Percentiles rank a stretch among this genome's conserved stretches.
Evolutionary conservation across 2,329 filamentous ascomycete species (phyloP).

Genomic region (Fusarium clavum): DNA sequence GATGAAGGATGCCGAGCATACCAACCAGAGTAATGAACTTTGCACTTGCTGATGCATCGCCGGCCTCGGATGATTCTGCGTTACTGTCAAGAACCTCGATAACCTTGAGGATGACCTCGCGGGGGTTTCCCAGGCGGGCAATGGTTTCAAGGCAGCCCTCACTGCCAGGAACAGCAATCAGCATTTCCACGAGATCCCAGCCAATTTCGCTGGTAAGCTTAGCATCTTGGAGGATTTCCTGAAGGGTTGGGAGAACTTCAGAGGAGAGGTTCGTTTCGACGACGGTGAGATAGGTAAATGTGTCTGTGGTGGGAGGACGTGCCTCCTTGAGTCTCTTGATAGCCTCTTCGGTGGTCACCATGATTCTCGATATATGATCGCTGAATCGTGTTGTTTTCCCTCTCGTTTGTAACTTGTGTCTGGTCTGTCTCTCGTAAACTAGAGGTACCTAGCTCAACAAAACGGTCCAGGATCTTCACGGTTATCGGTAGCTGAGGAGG

Average conservation of each 20-base stretch:
- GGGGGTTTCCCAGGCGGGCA: slow-evolving; percentile 80
- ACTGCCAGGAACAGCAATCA: slow-evolving; percentile 75
- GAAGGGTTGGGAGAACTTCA: slow-evolving; percentile 73
- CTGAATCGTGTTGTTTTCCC: background rate
- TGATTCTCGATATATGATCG: slow-evolving; percentile 27
- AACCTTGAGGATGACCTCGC: slow-evolving; percentile 84
- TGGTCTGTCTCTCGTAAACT: slow-evolving; percentile 10
- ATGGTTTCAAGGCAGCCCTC: slow-evolving; percentile 79
- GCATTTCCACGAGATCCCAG: slow-evolving; percentile 84
- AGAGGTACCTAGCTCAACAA: background rate
- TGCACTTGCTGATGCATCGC: slow-evolving; percentile 50
- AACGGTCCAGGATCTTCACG: slow-evolving; percentile 3
- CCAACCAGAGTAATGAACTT: slow-evolving; percentile 77
- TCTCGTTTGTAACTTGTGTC: background rate
- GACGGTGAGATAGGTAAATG: slow-evolving; percentile 82
- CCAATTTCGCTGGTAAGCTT: slow-evolving; percentile 80
- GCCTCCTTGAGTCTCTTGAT: slow-evolving; percentile 62
- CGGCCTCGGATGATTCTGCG: slow-evolving; percentile 55
- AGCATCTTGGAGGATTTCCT: slow-evolving; percentile 75
- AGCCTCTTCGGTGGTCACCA: slow-evolving; percentile 54
- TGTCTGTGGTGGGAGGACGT: slow-evolving; percentile 68
- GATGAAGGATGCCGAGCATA: slow-evolving; percentile 79
- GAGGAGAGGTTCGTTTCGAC: slow-evolving; percentile 78
- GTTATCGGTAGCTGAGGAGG: slow-evolving; percentile 27
- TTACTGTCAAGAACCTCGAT: slow-evolving; percentile 74